These are phyloP conservation scores for Penicillium fimorum DNA, from an alignment of 495 filamentous ascomycete genomes.

Conservation along the genomic window DNA sequence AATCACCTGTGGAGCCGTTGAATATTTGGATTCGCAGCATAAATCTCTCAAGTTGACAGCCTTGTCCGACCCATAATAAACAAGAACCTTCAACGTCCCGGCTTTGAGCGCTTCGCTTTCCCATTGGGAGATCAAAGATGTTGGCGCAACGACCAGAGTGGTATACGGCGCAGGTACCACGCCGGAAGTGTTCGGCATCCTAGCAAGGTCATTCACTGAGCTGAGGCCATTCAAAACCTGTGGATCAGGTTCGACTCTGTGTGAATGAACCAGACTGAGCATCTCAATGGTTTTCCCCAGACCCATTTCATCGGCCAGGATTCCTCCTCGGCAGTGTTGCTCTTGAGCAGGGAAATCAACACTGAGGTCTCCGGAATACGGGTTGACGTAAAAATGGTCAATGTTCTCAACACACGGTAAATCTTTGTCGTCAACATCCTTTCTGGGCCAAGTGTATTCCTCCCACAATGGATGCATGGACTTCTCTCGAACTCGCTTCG, in stretches of 20 bases:
- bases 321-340: constrained; percentile 90
- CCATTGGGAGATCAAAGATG: constrained; percentile 93
- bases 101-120: constrained; percentile 89
- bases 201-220: constrained; percentile 56
- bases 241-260: constrained; percentile 57
- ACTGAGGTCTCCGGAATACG: constrained; percentile 94
- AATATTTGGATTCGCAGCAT: constrained; percentile 68
- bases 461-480: constrained; percentile 99
- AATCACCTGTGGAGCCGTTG: constrained; percentile 79
- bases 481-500: constrained; percentile 58
- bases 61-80: constrained; percentile 92
- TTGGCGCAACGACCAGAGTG: constrained; percentile 91
- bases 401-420: constrained; percentile 62
- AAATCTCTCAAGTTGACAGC: constrained; percentile 68
- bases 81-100: constrained; percentile 74
- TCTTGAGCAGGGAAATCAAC: constrained; percentile 89
- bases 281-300: constrained; percentile 97
- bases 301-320: constrained; percentile 90
- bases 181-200: constrained; percentile 53
- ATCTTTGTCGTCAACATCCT: constrained; percentile 80
- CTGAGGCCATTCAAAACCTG: constrained; percentile 33
- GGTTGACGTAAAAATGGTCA: constrained; percentile 86
- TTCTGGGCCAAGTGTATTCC: constrained; percentile 84
- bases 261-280: constrained; percentile 86
- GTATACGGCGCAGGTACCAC: constrained; percentile 77